Conservation (phyloP, 352 stramenopile genomes). For the Phytophthora macrochlamydospora region DNA sequence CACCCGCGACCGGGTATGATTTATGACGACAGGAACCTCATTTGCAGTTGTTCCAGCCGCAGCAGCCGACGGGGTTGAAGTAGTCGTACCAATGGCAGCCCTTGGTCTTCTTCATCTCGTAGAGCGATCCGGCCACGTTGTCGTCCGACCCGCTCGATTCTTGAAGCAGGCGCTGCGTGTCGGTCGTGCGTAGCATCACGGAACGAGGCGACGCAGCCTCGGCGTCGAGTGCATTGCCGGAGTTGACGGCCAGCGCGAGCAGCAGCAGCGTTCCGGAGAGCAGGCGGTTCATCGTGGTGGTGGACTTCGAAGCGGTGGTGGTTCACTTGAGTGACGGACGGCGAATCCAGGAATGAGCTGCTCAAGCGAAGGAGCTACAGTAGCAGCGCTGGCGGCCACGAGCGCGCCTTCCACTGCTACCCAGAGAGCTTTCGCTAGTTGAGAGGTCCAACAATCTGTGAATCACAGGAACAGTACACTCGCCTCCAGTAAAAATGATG, state of each 20-base stretch:
- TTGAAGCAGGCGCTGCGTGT: conserved; percentile 10
- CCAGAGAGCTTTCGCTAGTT: too few relatives aligned
- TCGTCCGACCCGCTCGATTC: conserved; percentile 1
- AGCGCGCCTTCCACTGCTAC: too few relatives aligned
- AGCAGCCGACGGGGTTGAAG: conserved; percentile 29
- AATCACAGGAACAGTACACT: too few relatives aligned
- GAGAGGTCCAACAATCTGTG: too few relatives aligned
- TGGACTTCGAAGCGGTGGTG: not conserved
- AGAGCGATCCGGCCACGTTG: conserved; percentile 12
- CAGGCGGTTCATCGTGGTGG: conserved; percentile 27
- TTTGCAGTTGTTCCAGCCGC: conserved; percentile 11
- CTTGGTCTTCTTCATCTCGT: conserved; percentile 20
- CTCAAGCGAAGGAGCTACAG: not conserved
- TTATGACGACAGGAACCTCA: too few relatives aligned
- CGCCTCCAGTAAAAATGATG: too few relatives aligned
- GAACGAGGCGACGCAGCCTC: not conserved
- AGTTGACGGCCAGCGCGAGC: conserved; percentile 10
- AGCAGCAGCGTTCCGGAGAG: conserved; percentile 10
- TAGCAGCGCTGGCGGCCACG: too few relatives aligned
- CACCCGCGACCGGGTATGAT: too few relatives aligned
- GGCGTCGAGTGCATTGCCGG: conserved; percentile 1
- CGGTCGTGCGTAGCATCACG: conserved; percentile 4
- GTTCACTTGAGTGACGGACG: conserved; percentile 12
- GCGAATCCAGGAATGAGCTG: conserved; percentile 21
- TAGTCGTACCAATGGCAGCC: conserved; percentile 29